Base-by-base conservation (phyloP, 164 flowering plant genomes). In the Malania oleifera region DNA sequence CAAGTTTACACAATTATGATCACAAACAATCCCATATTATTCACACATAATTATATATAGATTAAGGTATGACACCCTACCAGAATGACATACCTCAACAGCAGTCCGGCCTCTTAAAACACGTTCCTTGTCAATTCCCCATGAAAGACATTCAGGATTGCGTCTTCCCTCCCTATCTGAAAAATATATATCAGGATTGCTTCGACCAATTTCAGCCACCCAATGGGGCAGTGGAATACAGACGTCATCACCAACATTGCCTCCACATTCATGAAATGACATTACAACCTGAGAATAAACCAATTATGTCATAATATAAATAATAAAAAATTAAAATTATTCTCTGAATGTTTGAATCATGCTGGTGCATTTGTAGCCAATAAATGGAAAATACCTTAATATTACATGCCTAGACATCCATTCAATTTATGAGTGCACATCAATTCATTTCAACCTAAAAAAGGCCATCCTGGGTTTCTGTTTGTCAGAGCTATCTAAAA, bases 241-340 rank as follows among this genome's bases (percentile, higher is more conserved):
- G 29, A 85, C 95, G 81, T 90, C 99, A 78, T 93, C 99, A 54
- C 95, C 96, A 65, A 93, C 83, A 72, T 93, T 93, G 63, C 99
- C 97, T 56, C 99, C 99, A 74, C 99, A 93, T 73, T 84, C 96
- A 82, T 93, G 99, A 74, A 93, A 93, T 39, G 97, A 93, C 92
- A 93, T 76, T 34, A 86, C 91, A 48, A 87, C 90, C 99, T 93
- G 80, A 54, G n/a, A n/a, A n/a, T n/a, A n/a, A n/a, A n/a, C 17
- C 47, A 66, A 59, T 45, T 17, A 4, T 18, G 5, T 43, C n/a
- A n/a, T n/a, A n/a, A n/a, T n/a, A n/a, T n/a, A n/a, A n/a, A n/a
- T n/a, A n/a, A n/a, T n/a, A n/a, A n/a, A n/a, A n/a, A n/a, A n/a
- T n/a, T n/a, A n/a, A n/a, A n/a, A n/a, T n/a, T n/a, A n/a, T n/a